A percentile compares a stretch with the other conserved stretches of the same genome.
Evolutionary conservation across 1,284 basidiomycete species (phyloP).

Genomic region (Macrocybe sp.): DNA sequence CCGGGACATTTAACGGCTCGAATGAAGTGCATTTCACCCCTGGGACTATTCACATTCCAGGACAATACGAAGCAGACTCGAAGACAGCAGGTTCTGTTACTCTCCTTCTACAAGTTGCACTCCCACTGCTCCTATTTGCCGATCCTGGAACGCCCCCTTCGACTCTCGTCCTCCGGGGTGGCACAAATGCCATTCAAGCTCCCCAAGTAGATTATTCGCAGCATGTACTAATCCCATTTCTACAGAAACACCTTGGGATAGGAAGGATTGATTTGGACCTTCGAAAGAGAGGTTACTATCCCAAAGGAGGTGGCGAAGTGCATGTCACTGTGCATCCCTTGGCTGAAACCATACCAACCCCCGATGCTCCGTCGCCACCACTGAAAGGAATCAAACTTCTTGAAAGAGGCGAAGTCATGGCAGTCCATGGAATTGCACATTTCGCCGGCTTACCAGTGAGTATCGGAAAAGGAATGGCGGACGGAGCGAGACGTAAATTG

Average conservation of each 20-base stretch:
- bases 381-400: constrained; percentile 45
- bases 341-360: constrained; percentile 13
- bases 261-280: constrained; percentile 37
- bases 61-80: constrained; percentile 50
- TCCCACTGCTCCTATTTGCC: constrained; percentile 62
- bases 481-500: constrained; percentile 43
- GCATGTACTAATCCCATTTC: constrained; percentile 61
- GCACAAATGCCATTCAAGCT: constrained; percentile 63
- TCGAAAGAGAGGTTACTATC: constrained; percentile 57
- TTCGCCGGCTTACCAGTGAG: constrained; percentile 52
- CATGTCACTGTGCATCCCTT: constrained; percentile 36
- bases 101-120: constrained; percentile 63
- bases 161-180: constrained; percentile 52
- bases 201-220: constrained; percentile 70
- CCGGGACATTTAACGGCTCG: constrained; percentile 51
- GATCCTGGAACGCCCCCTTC: constrained; percentile 23
- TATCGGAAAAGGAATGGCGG: constrained; percentile 49
- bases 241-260: constrained; percentile 49
- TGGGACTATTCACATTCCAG: constrained; percentile 35
- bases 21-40: constrained; percentile 48
- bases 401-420: constrained; percentile 45
- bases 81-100: constrained; percentile 66
- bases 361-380: constrained; percentile 17
- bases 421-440: constrained; percentile 53
- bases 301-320: constrained; percentile 64